Evolutionary conservation across 495 filamentous ascomycete species (phyloP).

Genomic region (Aspergillus carlsbadensis): DNA sequence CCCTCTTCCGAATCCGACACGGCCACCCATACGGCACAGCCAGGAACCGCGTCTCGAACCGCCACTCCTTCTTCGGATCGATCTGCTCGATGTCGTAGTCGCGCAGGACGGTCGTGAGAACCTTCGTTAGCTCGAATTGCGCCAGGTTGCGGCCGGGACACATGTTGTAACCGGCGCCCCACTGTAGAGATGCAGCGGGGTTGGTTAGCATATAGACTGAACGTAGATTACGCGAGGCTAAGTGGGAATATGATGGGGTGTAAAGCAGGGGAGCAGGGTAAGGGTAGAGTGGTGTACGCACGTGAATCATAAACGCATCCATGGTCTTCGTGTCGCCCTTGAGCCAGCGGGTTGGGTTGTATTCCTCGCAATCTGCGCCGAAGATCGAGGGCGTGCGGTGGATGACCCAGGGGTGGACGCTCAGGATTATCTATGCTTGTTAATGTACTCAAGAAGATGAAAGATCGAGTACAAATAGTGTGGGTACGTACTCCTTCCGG

Average conservation of each 20-base stretch:
- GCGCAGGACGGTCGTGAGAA: constrained; percentile 35
- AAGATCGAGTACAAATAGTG: not conserved
- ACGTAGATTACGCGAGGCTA: too few species aligned
- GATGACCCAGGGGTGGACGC: constrained; percentile 44
- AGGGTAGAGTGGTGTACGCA: constrained; percentile 6
- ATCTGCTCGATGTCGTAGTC: constrained; percentile 44
- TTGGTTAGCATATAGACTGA: not conserved
- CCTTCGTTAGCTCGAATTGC: constrained; percentile 45
- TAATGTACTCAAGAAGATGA: not conserved
- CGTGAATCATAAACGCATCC: constrained; percentile 35
- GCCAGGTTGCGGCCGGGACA: constrained; percentile 48
- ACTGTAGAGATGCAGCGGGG: too few species aligned
- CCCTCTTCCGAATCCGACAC: constrained; percentile 6
- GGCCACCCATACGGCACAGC: constrained; percentile 42
- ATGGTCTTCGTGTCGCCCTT: constrained; percentile 24
- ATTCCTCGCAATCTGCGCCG: constrained; percentile 39
- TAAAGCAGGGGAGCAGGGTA: too few species aligned
- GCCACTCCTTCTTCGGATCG: constrained; percentile 38
- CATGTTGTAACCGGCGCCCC: constrained; percentile 40
- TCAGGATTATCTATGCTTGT: constrained; percentile 31
- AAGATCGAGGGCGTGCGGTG: constrained; percentile 44
- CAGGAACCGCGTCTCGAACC: constrained; percentile 35
- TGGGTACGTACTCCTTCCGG: constrained; percentile 38
- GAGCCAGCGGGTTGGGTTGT: constrained; percentile 41
- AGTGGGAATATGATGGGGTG: not conserved